phyloP scores from a whole-genome alignment of 768 basidiomycete genomes.

The Galerina marginata region DNA sequence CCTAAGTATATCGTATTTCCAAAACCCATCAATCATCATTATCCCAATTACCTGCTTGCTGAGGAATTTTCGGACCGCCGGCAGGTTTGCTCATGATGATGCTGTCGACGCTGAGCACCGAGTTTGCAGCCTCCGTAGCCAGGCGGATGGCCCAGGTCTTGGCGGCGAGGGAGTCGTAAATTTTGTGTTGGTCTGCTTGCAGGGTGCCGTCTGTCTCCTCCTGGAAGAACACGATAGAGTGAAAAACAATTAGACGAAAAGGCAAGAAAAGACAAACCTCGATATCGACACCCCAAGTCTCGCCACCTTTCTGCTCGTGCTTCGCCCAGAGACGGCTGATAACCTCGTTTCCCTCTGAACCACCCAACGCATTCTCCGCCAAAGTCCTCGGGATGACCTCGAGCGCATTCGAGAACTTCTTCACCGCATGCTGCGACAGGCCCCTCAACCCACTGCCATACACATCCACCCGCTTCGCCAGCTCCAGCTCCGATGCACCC shows the following conservation, averaged over 20 bases:
- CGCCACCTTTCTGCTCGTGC: slow-evolving; percentile 78
- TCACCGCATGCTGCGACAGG: slow-evolving; percentile 91
- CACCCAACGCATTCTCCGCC: slow-evolving; percentile 93
- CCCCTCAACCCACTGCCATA: slow-evolving; percentile 92
- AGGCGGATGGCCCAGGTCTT: slow-evolving; percentile 90
- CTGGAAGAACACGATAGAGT: slow-evolving; percentile 40
- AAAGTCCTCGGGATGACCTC: slow-evolving; percentile 93
- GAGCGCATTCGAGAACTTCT: slow-evolving; percentile 85
- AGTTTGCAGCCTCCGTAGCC: slow-evolving; percentile 91
- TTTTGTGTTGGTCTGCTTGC: slow-evolving; percentile 61
- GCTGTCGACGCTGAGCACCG: slow-evolving; percentile 93
- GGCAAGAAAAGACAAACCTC: slow-evolving; percentile 58
- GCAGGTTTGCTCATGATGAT: slow-evolving; percentile 98
- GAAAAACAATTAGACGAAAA: neutral
- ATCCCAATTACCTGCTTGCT: slow-evolving; percentile 89
- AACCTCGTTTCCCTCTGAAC: slow-evolving; percentile 92
- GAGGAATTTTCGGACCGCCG: slow-evolving; percentile 85
- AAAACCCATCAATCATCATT: slow-evolving; percentile 58
- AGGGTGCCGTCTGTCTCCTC: slow-evolving; percentile 83
- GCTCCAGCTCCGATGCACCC: slow-evolving; percentile 92
- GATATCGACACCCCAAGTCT: slow-evolving; percentile 85
- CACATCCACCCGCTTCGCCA: slow-evolving; percentile 81
- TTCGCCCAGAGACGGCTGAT: slow-evolving; percentile 89
- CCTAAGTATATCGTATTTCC: too few relatives aligned
- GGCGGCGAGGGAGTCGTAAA: slow-evolving; percentile 87